Conservation (phyloP, 257 asterid species). For the Perilla frutescens region DNA sequence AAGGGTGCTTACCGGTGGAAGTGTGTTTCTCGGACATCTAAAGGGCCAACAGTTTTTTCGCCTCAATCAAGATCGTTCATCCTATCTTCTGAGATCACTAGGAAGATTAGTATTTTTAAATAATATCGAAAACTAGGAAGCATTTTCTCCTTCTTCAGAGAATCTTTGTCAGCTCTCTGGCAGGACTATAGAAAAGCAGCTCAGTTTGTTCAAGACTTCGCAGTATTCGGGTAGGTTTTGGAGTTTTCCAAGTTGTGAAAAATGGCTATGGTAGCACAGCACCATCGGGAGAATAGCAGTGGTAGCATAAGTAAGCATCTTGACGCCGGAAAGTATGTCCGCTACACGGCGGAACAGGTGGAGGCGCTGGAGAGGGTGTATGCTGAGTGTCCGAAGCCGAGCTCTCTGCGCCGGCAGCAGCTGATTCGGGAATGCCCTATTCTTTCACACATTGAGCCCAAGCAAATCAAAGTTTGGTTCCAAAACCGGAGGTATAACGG, state of each 20-base stretch:
- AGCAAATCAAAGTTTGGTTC: slow-evolving; percentile 98
- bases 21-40: slow-evolving; percentile 38
- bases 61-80: slow-evolving; percentile 53
- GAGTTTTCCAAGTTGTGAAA: not conserved
- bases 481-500: slow-evolving; percentile 83
- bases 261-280: slow-evolving; percentile 96
- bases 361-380: slow-evolving; percentile 97
- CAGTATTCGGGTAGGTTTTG: not conserved
- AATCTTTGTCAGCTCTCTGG: slow-evolving; percentile 39
- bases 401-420: slow-evolving; percentile 91
- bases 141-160: slow-evolving; percentile 32
- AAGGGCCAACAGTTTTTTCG: slow-evolving; percentile 40
- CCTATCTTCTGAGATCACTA: slow-evolving; percentile 43
- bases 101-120: slow-evolving; percentile 18
- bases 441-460: slow-evolving; percentile 87
- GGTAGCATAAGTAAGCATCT: slow-evolving; percentile 79
- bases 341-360: slow-evolving; percentile 97
- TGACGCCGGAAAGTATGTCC: slow-evolving; percentile 86
- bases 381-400: slow-evolving; percentile 94
- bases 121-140: slow-evolving; percentile 12
- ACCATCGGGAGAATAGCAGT: slow-evolving; percentile 81
- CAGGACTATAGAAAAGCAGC: slow-evolving; percentile 19
- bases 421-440: slow-evolving; percentile 90
- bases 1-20: slow-evolving; percentile 44
- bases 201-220: not conserved